Evolutionary conservation across 2,329 filamentous ascomycete genomes (phyloP), one percentile per base, ranked within the genome.

Genomic region (Aureobasidium sp.): DNA sequence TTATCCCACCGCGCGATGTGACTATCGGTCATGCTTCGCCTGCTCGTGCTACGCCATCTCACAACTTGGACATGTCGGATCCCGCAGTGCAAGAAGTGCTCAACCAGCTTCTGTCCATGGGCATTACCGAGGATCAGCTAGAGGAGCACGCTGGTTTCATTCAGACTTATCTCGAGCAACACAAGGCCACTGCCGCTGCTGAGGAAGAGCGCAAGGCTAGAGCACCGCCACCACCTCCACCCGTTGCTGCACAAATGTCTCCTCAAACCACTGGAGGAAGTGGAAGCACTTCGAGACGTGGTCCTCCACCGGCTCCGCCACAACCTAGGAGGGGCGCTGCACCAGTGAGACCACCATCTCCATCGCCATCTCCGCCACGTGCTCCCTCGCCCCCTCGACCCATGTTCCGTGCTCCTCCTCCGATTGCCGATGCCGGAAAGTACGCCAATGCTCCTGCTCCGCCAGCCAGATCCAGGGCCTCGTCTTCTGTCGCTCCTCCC

Each of bases 351-450:
- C 74, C 75, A 27, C 75, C 77, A 7, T 79, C 79, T 32, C 69
- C 86, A 74, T 88, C 79, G 78, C 83, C 87, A 34, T 76, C 78
- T 41, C 84, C 89, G n/a, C 83, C 87, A 37, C 82, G 86, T 70
- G 87, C 90, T 64, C 84, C 87, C 15, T 86, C 87, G 15, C 89
- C 90, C 13, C 83, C 86, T 26, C 83, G 87, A 57, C 84, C 85
- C 9, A 83, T 82, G 68, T 97, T 96, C 77, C 83, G 86, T 66
- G 93, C 90, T 9, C 94, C 94, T 50, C 94, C 94, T 37, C 90
- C 93, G 2, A 77, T 97, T 64, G 85, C 90, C 61, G 92, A 96
- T 73, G 94, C 94, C 63, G 94, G 94, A 41, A 96, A 90, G 75
- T 94, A 85, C 71, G 91, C 78, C 34, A 77, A 79, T 62, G 74